Base-by-base conservation (phyloP, 2,329 filamentous ascomycete species). In the Apiospora saccharicola region DNA sequence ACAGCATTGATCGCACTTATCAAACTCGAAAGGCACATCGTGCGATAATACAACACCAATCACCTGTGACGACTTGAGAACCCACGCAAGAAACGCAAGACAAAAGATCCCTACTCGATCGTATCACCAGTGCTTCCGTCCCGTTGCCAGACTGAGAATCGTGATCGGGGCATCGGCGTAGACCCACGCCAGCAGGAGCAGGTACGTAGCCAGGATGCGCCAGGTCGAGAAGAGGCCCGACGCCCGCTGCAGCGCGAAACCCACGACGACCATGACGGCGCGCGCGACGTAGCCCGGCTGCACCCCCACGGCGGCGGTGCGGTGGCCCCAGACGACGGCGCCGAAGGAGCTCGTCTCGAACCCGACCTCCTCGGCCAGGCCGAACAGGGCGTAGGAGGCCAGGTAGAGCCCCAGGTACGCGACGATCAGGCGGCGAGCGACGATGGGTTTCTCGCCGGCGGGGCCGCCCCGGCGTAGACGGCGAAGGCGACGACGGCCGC, bases 151-250 rank as follows among this genome's bases (percentile, higher is more conserved):
- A 49, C 67, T 53, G 37, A 69, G n/a, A 24, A 67, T 22, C 47
- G 71, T 53, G 47, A 71, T 51, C 22, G 43, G 70, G 26, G 64
- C 49, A 26, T 69, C 67, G 30, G 37, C 57, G 24, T 64, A 70
- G 16, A 70, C 43, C 47, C 49, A 70, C 43, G 26, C 49, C 13
- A 26, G 24, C 26, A 44, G 30, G 43, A 69, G 67, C 26, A 69
- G 67, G 67, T 69, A 69, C 44, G 67, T 37, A 26, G 67, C 67
- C 19, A 69, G 67, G 44, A 69, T 37, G 47, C 44, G 67, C 24
- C n/a, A n/a, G 8, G 67, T 49, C 16, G 67, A 69, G 47, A 37
- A 69, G 16, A 69, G 14, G 26, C 67, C 47, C 26, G 67, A 34
- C 4, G 67, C 67, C 44, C 47, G 44, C 67, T 69, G 67, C 34